Conservation (phyloP, 192 early-diverging fungal species). For the Coemansia reversa region DNA sequence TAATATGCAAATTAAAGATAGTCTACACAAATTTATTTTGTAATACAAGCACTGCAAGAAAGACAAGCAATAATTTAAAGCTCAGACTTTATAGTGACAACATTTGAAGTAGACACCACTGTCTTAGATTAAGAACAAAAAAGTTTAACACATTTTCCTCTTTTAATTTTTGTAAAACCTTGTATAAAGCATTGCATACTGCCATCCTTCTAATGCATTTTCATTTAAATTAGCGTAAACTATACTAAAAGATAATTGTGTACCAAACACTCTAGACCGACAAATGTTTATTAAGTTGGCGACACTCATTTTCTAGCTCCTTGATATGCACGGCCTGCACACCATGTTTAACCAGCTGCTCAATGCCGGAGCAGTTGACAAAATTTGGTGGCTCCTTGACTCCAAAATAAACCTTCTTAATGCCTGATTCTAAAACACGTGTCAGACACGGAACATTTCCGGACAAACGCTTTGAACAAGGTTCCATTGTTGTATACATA, state of each 20-base stretch:
- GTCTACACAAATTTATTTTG: too few relatives aligned
- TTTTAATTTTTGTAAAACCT: too few relatives aligned
- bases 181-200: background rate
- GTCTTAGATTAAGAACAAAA: too few relatives aligned
- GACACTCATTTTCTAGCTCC: constrained; percentile 69
- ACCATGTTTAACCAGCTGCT: constrained; percentile 62
- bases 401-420: constrained; percentile 77
- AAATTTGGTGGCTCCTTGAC: constrained; percentile 83
- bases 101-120: too few relatives aligned
- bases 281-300: constrained; percentile 65
- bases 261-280: background rate
- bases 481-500: constrained; percentile 97
- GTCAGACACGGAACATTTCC: constrained; percentile 78
- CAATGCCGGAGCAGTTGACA: constrained; percentile 77
- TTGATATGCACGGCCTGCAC: constrained; percentile 69
- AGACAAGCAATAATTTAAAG: too few relatives aligned
- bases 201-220: background rate
- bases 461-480: constrained; percentile 82
- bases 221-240: background rate
- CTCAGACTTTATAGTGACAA: too few relatives aligned
- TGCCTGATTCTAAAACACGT: constrained; percentile 60
- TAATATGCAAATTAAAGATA: too few relatives aligned
- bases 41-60: too few relatives aligned
- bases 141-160: too few relatives aligned
- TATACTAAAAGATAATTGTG: background rate